Base-by-base conservation (phyloP, 2,329 filamentous ascomycete species). In the Penicillium brevicompactum region DNA sequence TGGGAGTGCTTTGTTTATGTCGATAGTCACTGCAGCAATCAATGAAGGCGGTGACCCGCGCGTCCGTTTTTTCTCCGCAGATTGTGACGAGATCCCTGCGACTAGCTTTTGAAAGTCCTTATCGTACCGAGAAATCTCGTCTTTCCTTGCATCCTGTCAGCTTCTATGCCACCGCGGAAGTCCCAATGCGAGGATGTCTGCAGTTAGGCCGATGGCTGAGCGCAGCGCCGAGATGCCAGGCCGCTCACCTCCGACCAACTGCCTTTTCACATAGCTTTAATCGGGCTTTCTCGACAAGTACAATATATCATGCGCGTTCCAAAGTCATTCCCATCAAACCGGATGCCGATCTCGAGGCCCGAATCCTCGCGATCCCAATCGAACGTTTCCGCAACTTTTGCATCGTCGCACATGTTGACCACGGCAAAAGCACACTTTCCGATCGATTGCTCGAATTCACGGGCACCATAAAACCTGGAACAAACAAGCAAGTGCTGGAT, bases 371-470 rank as follows among this genome's bases (percentile, higher is more conserved):
- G 4, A 81, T 82, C 49, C 80, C 80, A 7, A 75, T 82, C 50
- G 79, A 82, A 37, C 74, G 79, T 37, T 82, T 84, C 68, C 88
- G 94, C 60, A 99, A 99, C 75, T 99, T 99, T 74, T 99, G 94
- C 76, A 97, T 99, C 68, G 93, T 99, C 49, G 94, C 94, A 9
- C 94, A 99, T 74, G 95, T 99, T 71, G 94, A 99, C 74, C 94
- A 99, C 86, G 94, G 94, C 68, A 99, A 99, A 77, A 96, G 90
- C 71, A 99, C 94, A 4, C 86, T 99, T 50, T 93, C 89, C 63
- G 94, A 99, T 70, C 88, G 94, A 2, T 79, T 99, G 51, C 84
- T 99, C 59, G 94, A 99, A 80, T 81, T 95, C 61, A 99, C 94
- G 1, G 93, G 94, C 18, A 97, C 93, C 6, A 97, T 99, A 61